Conservation (phyloP, 139 green algal species). For the Picochlorum sp. region DNA sequence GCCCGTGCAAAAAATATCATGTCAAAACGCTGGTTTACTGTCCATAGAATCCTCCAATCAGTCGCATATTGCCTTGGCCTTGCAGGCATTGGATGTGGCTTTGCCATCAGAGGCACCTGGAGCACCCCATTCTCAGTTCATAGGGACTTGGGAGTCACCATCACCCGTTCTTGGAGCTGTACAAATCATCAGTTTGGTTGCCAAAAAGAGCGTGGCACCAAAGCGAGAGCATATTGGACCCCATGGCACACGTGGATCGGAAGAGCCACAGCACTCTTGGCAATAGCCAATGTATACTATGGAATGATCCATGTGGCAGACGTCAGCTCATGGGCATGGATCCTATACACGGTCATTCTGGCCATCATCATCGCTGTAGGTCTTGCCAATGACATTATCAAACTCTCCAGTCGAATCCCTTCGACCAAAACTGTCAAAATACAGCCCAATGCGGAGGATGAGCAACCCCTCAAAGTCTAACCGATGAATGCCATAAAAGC, state of each 20-base stretch:
- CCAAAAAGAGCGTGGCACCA: background rate
- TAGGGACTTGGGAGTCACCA: conserved; percentile 21
- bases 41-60: conserved; percentile 23
- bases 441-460: too few relatives aligned
- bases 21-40: conserved; percentile 26
- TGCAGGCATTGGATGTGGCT: conserved; percentile 20
- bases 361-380: background rate
- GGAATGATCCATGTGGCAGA: conserved; percentile 12
- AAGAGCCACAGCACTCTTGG: conserved; percentile 3
- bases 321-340: conserved; percentile 11
- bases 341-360: conserved; percentile 8
- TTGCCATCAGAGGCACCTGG: conserved; percentile 3
- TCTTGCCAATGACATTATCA: background rate
- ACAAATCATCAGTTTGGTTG: conserved; percentile 14
- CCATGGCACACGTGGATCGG: conserved; percentile 6
- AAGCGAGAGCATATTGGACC: background rate
- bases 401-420: background rate
- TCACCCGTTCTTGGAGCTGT: conserved; percentile 31
- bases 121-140: conserved; percentile 12
- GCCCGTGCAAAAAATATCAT: conserved; percentile 15
- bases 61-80: conserved; percentile 22
- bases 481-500: too few relatives aligned
- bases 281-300: conserved; percentile 20
- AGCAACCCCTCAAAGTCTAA: too few relatives aligned
- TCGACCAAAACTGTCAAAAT: too few relatives aligned